Evolutionary conservation across 2,329 filamentous ascomycete genomes (phyloP).

Genomic region (Xylariaceae sp.): DNA sequence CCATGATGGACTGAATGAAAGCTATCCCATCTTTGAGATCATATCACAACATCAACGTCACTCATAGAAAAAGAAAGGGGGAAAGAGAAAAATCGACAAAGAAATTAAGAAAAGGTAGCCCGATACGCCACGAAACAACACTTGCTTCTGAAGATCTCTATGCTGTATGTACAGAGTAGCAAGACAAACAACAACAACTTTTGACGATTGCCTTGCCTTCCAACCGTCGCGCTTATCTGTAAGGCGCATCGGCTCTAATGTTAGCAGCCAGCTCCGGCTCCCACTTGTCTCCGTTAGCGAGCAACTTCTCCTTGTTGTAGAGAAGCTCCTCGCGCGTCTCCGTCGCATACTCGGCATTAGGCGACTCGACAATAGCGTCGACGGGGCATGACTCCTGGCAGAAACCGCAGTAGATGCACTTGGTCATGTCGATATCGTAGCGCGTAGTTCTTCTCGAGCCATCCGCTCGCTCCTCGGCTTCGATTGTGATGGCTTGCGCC

Average conservation of each 20-base stretch:
- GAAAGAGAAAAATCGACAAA: not conserved
- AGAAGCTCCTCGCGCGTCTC: slow-evolving; percentile 83
- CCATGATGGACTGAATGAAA: not conserved
- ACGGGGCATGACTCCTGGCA: slow-evolving; percentile 99
- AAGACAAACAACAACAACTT: not conserved
- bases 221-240: slow-evolving; percentile 53
- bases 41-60: not conserved
- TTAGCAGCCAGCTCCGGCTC: slow-evolving; percentile 92
- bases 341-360: slow-evolving; percentile 58
- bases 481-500: slow-evolving; percentile 96
- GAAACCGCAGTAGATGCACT: slow-evolving; percentile 99
- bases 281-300: slow-evolving; percentile 92
- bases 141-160: slow-evolving; percentile 14
- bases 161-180: slow-evolving; percentile 19
- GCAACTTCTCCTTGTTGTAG: slow-evolving; percentile 95
- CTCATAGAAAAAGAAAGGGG: not conserved
- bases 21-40: not conserved
- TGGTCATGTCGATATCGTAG: slow-evolving; percentile 99
- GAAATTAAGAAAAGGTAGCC: not conserved
- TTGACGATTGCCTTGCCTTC: not conserved
- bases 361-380: slow-evolving; percentile 72
- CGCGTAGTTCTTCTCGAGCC: slow-evolving; percentile 91
- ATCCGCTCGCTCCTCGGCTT: slow-evolving; percentile 96
- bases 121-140: slow-evolving; percentile 15
- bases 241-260: slow-evolving; percentile 89